Conservation (phyloP, 352 stramenopile species). For the Phytophthora vignae region DNA sequence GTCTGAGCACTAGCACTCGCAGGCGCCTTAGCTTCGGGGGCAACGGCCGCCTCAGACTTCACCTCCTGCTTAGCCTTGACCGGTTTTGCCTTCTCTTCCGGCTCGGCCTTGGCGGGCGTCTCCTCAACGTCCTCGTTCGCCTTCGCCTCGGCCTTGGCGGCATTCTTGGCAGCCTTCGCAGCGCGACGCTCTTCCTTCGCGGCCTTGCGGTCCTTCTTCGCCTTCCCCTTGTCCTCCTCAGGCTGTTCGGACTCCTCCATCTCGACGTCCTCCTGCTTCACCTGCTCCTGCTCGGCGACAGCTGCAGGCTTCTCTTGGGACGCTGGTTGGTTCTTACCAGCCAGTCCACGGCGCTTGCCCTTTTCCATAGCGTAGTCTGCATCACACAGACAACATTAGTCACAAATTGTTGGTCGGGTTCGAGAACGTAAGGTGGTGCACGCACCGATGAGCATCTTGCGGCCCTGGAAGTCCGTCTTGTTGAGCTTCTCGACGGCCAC, state of each 20-base stretch:
- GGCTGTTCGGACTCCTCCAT: slow-evolving; percentile 23
- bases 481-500: slow-evolving; percentile 81
- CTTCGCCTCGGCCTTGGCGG: slow-evolving; percentile 23
- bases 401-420: neutral
- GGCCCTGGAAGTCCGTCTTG: slow-evolving; percentile 76
- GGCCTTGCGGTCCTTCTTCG: slow-evolving; percentile 32
- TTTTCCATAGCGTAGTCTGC: slow-evolving; percentile 83
- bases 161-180: slow-evolving; percentile 32
- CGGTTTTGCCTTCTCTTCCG: slow-evolving; percentile 25
- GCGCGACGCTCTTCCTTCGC: slow-evolving; percentile 35
- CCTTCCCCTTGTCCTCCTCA: slow-evolving; percentile 23
- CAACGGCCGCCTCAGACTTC: slow-evolving; percentile 33
- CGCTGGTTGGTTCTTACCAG: slow-evolving; percentile 21
- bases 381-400: slow-evolving; percentile 5
- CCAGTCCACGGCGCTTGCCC: slow-evolving; percentile 45
- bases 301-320: slow-evolving; percentile 9
- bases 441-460: slow-evolving; percentile 84
- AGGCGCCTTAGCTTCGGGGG: slow-evolving; percentile 7
- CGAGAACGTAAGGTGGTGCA: slow-evolving; percentile 2
- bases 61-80: slow-evolving; percentile 28
- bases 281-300: slow-evolving; percentile 13
- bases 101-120: slow-evolving; percentile 17
- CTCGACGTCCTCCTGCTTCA: slow-evolving; percentile 23
- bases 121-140: neutral
- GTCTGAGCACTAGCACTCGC: neutral